Percentiles rank a stretch among this genome's conserved stretches.
Conservation (phyloP, 148 eudicot genomes). For the Cornus controversa region DNA sequence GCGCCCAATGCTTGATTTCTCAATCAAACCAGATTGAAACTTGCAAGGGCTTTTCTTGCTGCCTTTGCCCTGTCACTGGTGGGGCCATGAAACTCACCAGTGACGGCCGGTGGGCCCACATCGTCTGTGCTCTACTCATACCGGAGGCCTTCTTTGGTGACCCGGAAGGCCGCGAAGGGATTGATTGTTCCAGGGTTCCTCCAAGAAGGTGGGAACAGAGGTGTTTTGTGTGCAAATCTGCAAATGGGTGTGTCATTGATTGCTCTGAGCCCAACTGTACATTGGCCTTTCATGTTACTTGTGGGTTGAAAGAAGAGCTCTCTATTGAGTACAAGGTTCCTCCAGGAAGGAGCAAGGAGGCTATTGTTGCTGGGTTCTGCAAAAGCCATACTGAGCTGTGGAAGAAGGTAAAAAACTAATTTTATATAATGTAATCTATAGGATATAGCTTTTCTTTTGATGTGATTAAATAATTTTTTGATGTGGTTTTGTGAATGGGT, state of each 20-base stretch:
- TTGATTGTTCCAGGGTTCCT: conserved; percentile 61
- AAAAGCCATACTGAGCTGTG: conserved; percentile 72
- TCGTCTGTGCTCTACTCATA: conserved; percentile 69
- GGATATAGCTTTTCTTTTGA: neutral
- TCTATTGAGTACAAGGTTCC: conserved; percentile 75
- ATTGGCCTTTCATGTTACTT: conserved; percentile 71
- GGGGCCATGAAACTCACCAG: conserved; percentile 78
- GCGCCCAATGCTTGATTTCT: conserved; percentile 48
- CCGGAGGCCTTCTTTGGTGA: conserved; percentile 90
- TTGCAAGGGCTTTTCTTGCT: conserved; percentile 29
- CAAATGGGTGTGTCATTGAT: conserved; percentile 70
- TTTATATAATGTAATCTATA: neutral
- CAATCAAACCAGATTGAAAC: neutral
- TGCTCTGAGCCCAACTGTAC: conserved; percentile 77
- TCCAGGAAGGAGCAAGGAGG: conserved; percentile 58
- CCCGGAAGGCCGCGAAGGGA: conserved; percentile 69
- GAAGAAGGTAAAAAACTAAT: conserved; percentile 49
- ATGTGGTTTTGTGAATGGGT: conserved; percentile 8
- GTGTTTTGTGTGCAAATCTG: conserved; percentile 59
- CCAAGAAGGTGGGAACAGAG: conserved; percentile 47
- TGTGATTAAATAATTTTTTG: neutral
- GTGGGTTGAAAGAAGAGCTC: conserved; percentile 77
- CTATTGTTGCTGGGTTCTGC: conserved; percentile 86
- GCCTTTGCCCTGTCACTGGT: conserved; percentile 59
- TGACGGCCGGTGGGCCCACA: conserved; percentile 71